A percentile compares a stretch with the other conserved stretches of the same genome.
Conservation (phyloP, 495 filamentous ascomycete species). For the Neurospora tetrasperma region DNA sequence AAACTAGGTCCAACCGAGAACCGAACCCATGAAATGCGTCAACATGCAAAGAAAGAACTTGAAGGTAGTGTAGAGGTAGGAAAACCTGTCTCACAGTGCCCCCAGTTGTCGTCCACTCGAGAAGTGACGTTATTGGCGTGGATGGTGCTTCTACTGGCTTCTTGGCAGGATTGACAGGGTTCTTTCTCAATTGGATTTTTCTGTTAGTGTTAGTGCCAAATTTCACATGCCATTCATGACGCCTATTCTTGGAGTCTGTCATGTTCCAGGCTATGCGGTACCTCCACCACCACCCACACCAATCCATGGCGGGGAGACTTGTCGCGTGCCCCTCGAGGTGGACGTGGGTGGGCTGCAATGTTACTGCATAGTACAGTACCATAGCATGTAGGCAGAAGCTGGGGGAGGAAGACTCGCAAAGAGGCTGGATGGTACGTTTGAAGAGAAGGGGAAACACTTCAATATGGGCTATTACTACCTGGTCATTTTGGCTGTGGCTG, state of each 20-base stretch:
- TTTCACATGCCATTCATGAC: background rate
- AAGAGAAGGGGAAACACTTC: background rate
- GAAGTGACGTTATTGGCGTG: background rate
- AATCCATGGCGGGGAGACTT: background rate
- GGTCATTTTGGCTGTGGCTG: background rate
- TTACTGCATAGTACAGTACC: background rate
- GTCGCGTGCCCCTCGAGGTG: background rate
- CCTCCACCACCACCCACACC: background rate
- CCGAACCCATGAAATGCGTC: background rate
- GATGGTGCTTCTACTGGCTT: background rate
- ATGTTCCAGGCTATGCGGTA: background rate
- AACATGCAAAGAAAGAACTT: background rate
- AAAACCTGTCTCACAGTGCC: background rate
- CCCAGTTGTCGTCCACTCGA: background rate
- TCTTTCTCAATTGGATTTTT: background rate
- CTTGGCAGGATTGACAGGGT: background rate
- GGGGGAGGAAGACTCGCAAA: background rate
- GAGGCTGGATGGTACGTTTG: background rate
- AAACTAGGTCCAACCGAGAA: background rate
- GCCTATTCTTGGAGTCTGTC: background rate
- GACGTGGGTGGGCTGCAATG: background rate
- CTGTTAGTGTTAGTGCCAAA: background rate
- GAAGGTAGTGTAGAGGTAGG: background rate
- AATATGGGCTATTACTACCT: background rate
- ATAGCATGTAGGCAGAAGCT: background rate